These are phyloP conservation scores for Lachnellula hyalina DNA, from an alignment of 2,329 filamentous ascomycete genomes.

Conservation along the genomic window DNA sequence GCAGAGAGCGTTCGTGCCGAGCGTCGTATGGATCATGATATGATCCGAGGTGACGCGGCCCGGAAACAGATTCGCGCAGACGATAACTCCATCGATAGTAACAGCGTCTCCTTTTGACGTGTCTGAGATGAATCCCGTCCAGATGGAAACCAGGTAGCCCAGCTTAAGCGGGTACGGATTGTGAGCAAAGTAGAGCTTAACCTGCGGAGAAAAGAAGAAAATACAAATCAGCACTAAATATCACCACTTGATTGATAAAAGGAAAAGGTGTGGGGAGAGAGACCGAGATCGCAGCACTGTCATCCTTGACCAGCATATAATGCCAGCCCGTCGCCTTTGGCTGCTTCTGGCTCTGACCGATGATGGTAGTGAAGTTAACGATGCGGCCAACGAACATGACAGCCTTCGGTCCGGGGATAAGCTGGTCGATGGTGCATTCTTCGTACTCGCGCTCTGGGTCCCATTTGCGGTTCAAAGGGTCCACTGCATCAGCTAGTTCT, in stretches of 20 bases:
- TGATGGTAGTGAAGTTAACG: constrained; percentile 47
- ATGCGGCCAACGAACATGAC: constrained; percentile 50
- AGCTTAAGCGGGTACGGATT: constrained; percentile 40
- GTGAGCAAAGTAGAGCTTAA: constrained; percentile 47
- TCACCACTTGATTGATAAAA: not conserved
- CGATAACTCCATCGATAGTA: constrained; percentile 28
- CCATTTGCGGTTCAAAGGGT: constrained; percentile 36
- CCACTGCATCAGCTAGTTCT: constrained; percentile 37
- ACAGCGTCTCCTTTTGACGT: constrained; percentile 41
- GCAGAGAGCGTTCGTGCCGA: constrained; percentile 38
- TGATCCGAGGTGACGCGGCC: constrained; percentile 49
- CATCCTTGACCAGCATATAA: constrained; percentile 51
- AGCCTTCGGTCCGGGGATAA: constrained; percentile 44
- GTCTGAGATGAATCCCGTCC: constrained; percentile 49
- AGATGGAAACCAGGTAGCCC: constrained; percentile 50
- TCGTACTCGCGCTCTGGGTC: constrained; percentile 43
- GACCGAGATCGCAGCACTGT: constrained; percentile 49
- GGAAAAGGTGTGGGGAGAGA: constrained; percentile 6
- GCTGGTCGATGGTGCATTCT: constrained; percentile 40
- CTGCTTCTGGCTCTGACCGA: constrained; percentile 38
- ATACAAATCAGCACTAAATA: not conserved
- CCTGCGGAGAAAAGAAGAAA: constrained; percentile 27
- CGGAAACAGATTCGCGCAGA: constrained; percentile 53
- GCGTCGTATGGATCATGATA: constrained; percentile 47
- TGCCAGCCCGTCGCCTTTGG: constrained; percentile 45